Evolutionary conservation across 1,284 basidiomycete genomes (phyloP).

Genomic region (Ceratobasidium sp.): DNA sequence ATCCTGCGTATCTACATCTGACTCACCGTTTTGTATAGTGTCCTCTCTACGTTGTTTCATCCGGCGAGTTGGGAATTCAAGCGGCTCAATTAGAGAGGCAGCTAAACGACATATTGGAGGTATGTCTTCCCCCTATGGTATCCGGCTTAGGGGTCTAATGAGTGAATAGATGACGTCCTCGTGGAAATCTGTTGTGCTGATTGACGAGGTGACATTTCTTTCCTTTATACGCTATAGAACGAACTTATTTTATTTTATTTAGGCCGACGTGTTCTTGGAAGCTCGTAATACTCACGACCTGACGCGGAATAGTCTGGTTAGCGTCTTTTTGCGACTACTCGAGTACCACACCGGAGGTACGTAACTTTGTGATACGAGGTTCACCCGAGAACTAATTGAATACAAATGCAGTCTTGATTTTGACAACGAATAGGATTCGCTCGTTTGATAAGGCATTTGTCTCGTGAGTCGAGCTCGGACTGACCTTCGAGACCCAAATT

Average conservation of each 20-base stretch:
- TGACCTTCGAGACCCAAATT: background rate
- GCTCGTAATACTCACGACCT: conserved; percentile 71
- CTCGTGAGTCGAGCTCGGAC: background rate
- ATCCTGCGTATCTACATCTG: too few relatives aligned
- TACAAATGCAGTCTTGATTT: conserved; percentile 50
- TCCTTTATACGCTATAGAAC: background rate
- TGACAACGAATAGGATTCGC: conserved; percentile 6
- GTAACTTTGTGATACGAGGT: background rate
- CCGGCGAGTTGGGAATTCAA: conserved; percentile 69
- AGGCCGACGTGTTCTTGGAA: conserved; percentile 72
- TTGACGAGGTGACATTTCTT: conserved; percentile 62
- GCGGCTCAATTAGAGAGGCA: conserved; percentile 62
- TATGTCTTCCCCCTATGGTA: conserved; percentile 48
- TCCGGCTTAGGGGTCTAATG: background rate
- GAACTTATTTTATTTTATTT: background rate
- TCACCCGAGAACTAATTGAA: background rate
- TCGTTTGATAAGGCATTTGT: conserved; percentile 22
- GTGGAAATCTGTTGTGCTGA: conserved; percentile 74
- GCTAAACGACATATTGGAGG: conserved; percentile 62
- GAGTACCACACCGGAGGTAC: conserved; percentile 71
- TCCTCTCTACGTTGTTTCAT: conserved; percentile 71
- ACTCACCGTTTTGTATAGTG: conserved; percentile 10
- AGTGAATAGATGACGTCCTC: conserved; percentile 63
- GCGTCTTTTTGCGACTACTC: conserved; percentile 71
- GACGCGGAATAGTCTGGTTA: conserved; percentile 74